Evolutionary conservation across 148 eudicot species (phyloP).

Genomic region (Rhododendron kiyosumense): DNA sequence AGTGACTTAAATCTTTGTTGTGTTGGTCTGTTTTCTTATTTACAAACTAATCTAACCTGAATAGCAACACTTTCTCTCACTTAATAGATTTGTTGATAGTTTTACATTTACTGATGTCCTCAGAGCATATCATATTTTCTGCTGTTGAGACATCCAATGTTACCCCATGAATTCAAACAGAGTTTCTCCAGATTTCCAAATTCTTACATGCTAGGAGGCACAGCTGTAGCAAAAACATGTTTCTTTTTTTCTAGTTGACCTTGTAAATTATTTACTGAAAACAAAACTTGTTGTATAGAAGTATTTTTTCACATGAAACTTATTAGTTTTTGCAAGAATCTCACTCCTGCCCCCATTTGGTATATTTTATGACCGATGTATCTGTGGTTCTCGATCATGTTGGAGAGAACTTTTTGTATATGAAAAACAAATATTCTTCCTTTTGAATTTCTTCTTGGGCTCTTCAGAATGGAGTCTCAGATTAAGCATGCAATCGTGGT

Average conservation of each 20-base stretch:
- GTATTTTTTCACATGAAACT: not conserved
- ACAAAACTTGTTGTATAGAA: not conserved
- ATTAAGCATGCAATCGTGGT: slow-evolving; percentile 32
- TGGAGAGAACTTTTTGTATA: not conserved
- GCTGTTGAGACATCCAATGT: not conserved
- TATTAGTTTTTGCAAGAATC: not conserved
- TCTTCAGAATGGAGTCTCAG: slow-evolving; percentile 25
- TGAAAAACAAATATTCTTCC: not conserved
- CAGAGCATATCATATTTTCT: not conserved
- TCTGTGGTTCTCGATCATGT: not conserved
- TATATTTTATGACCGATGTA: not conserved
- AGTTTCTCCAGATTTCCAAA: not conserved
- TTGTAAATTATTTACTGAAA: not conserved
- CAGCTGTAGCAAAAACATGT: not conserved
- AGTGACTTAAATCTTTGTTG: not conserved
- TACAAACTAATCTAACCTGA: not conserved
- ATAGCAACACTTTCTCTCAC: not conserved
- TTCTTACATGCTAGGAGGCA: not conserved
- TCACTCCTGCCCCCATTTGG: not conserved
- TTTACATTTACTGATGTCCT: not conserved
- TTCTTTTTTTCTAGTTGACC: not conserved
- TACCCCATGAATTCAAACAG: not conserved
- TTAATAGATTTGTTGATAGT: not conserved
- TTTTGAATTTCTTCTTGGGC: not conserved
- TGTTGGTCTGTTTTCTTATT: not conserved